Conservation (phyloP, 2,329 filamentous ascomycete genomes). For the Xenoacremonium recifei region DNA sequence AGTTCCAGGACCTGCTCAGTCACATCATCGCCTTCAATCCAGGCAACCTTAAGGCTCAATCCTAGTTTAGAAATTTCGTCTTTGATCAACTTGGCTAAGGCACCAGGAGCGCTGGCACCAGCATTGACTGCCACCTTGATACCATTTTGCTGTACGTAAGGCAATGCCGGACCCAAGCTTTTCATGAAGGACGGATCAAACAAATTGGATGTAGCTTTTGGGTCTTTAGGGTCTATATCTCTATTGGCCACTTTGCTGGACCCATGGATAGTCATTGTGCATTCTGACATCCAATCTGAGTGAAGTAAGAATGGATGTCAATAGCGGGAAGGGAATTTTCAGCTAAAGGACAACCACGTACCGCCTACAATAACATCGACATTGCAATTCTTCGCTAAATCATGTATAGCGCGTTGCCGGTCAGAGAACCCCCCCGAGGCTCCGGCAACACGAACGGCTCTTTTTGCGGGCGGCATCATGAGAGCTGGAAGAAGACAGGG, state of each 20-base stretch:
- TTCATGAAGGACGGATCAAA: conserved; percentile 33
- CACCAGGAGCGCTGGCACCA: conserved; percentile 32
- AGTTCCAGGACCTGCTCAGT: conserved; percentile 15
- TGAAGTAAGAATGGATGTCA: no score
- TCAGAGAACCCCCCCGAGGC: not conserved
- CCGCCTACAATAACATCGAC: not conserved
- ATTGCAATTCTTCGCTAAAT: not conserved
- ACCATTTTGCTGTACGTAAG: conserved; percentile 26
- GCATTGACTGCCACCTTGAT: conserved; percentile 36
- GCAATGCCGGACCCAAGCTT: conserved; percentile 23
- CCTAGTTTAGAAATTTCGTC: conserved; percentile 24
- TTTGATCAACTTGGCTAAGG: conserved; percentile 21
- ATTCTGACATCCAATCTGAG: conserved; percentile 31
- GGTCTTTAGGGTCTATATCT: conserved; percentile 10
- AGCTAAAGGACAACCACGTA: no score
- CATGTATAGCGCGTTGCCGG: not conserved
- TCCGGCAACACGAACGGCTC: not conserved
- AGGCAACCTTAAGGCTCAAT: conserved; percentile 31
- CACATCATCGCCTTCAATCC: conserved; percentile 35
- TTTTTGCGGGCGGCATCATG: no score
- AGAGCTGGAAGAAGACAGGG: no score
- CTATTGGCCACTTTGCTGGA: conserved; percentile 18
- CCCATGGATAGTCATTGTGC: conserved; percentile 42
- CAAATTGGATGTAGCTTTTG: not conserved
- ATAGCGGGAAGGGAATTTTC: no score